Evolutionary conservation across 345 rosid genomes (phyloP).

Genomic region (Hevea brasiliensis): DNA sequence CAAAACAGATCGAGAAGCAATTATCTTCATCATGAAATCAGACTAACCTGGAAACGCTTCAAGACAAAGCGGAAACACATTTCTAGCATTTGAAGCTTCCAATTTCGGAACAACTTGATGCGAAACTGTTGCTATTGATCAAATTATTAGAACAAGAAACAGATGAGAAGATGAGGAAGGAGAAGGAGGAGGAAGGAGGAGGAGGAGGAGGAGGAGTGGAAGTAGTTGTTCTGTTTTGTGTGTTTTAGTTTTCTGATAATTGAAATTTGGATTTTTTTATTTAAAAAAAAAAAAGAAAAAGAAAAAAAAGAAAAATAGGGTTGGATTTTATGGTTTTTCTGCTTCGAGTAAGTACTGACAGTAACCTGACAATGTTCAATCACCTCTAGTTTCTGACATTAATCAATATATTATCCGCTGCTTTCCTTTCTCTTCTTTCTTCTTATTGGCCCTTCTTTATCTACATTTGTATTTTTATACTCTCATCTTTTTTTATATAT

Average conservation of each 20-base stretch:
- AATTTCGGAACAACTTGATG: background rate
- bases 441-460: background rate
- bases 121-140: background rate
- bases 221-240: background rate
- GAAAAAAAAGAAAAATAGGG: background rate
- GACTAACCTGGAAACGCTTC: conserved; percentile 16
- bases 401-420: conserved; percentile 1
- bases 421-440: background rate
- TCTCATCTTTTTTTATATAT: too few relatives aligned
- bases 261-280: background rate
- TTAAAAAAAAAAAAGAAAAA: background rate
- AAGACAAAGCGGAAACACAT: conserved; percentile 6
- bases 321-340: background rate
- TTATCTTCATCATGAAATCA: background rate
- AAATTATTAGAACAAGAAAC: background rate
- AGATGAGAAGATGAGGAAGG: background rate
- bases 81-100: conserved; percentile 8
- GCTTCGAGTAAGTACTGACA: conserved; percentile 14
- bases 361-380: conserved; percentile 20
- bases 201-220: background rate
- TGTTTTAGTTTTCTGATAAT: background rate
- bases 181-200: too few relatives aligned
- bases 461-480: background rate
- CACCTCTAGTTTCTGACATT: conserved; percentile 10
- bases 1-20: conserved; percentile 8